Evolutionary conservation across 148 eudicot genomes (phyloP).

Genomic region (Pouteria glomerata): DNA sequence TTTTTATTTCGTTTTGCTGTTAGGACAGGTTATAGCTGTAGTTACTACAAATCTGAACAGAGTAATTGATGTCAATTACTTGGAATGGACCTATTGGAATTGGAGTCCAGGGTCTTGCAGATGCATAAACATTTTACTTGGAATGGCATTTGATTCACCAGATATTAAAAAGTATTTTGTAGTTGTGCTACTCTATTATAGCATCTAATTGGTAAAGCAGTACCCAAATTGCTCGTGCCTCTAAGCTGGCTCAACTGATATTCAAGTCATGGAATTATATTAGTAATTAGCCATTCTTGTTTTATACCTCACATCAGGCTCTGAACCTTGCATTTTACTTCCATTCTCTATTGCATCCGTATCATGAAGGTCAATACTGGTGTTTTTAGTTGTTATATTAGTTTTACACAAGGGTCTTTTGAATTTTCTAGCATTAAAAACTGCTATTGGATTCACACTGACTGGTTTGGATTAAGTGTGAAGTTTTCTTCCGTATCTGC

Average conservation of each 20-base stretch:
- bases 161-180: conserved; percentile 45
- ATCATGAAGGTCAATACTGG: background rate
- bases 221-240: too few relatives aligned
- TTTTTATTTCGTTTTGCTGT: background rate
- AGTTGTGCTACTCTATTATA: background rate
- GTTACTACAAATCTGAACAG: conserved; percentile 83
- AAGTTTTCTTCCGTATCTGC: too few relatives aligned
- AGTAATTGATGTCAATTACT: conserved; percentile 79
- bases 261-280: too few relatives aligned
- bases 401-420: too few relatives aligned
- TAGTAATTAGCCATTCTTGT: too few relatives aligned
- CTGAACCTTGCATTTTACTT: background rate
- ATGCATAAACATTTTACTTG: conserved; percentile 89
- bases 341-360: background rate
- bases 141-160: conserved; percentile 95
- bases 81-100: conserved; percentile 92
- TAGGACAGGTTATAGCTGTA: conserved; percentile 54
- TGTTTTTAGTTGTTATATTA: background rate
- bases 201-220: conserved; percentile 7
- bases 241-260: too few relatives aligned
- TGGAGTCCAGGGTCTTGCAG: conserved; percentile 97
- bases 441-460: too few relatives aligned
- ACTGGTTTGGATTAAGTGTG: too few relatives aligned
- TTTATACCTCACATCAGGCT: too few relatives aligned
- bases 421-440: too few relatives aligned